A percentile compares a stretch with the other conserved stretches of the same genome.
Conservation (phyloP, 345 rosid genomes). For the Populus tremula region DNA sequence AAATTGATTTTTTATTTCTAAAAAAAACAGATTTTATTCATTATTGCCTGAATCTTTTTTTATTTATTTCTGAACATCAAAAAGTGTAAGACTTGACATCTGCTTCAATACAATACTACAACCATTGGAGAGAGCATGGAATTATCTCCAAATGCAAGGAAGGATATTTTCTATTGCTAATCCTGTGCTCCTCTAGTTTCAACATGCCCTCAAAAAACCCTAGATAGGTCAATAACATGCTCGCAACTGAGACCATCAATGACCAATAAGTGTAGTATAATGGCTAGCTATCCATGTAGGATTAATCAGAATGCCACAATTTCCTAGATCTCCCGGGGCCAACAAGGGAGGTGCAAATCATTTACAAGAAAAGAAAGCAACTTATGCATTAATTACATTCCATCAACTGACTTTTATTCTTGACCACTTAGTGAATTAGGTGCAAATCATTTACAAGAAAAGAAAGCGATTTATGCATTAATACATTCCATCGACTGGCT, state of each 20-base stretch:
- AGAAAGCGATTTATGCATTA: too few species aligned
- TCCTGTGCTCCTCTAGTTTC: background rate
- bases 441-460: too few species aligned
- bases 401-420: too few species aligned
- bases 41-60: background rate
- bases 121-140: background rate
- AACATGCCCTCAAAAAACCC: background rate
- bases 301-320: background rate
- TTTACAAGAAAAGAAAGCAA: background rate
- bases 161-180: background rate
- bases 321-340: background rate
- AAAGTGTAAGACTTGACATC: background rate
- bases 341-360: background rate
- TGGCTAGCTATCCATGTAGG: background rate
- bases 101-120: background rate
- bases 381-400: background rate
- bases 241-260: background rate
- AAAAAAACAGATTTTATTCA: background rate
- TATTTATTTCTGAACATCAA: background rate
- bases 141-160: background rate
- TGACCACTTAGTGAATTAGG: too few species aligned
- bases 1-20: background rate
- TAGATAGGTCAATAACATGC: background rate
- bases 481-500: too few species aligned
- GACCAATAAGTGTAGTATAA: background rate